Conservation (phyloP, 176 grass and related monocot species). For the Zizania latifolia region DNA sequence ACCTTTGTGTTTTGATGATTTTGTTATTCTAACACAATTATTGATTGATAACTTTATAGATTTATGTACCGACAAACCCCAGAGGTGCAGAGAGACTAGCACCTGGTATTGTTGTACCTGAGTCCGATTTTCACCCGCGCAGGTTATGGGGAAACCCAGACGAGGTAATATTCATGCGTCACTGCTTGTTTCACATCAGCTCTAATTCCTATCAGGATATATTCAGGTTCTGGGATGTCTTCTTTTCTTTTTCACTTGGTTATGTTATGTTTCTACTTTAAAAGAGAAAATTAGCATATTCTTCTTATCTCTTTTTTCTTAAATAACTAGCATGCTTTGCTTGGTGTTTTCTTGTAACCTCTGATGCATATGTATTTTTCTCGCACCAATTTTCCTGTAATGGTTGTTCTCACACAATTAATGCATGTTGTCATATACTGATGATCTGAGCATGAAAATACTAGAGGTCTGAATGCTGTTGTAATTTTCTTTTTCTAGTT, state of each 20-base stretch:
- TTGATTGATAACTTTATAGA: constrained; percentile 14
- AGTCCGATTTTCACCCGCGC: constrained; percentile 63
- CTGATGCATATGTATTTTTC: background rate
- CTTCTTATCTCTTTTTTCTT: background rate
- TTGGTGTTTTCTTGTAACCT: background rate
- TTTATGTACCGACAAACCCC: constrained; percentile 65
- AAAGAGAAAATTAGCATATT: background rate
- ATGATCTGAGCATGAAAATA: background rate
- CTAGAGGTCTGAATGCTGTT: background rate
- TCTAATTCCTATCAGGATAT: background rate
- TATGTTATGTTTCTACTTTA: background rate
- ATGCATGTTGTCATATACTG: background rate
- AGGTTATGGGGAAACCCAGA: constrained; percentile 66
- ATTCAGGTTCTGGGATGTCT: background rate
- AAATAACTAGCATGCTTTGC: background rate
- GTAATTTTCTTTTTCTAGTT: background rate
- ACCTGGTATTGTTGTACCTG: constrained; percentile 53
- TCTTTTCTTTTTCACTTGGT: background rate
- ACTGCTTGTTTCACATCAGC: background rate
- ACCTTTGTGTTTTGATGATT: background rate
- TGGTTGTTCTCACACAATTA: background rate
- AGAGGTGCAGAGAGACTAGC: constrained; percentile 62
- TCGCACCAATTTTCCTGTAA: background rate
- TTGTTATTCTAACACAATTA: background rate
- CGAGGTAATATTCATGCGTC: constrained; percentile 44